Evolutionary conservation across 495 filamentous ascomycete genomes (phyloP).

Genomic region (Cercophora samala): DNA sequence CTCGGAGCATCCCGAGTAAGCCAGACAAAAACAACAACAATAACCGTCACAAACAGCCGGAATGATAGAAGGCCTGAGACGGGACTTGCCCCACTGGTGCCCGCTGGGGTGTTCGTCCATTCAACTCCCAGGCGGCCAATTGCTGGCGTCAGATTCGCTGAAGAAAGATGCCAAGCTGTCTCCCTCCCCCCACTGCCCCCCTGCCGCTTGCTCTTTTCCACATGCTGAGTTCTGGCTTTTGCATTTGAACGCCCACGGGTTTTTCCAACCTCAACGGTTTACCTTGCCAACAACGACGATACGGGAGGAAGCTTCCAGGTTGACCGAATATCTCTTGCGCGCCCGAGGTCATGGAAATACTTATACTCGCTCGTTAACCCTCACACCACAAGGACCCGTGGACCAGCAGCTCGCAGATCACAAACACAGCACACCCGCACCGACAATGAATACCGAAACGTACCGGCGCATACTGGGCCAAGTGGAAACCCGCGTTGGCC

Average conservation of each 20-base stretch:
- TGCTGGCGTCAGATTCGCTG: constrained; percentile 5
- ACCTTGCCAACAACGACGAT: constrained; percentile 2
- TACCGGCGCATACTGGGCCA: constrained; percentile 27
- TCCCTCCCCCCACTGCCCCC: background rate
- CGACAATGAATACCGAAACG: constrained; percentile 29
- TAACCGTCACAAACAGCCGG: no score
- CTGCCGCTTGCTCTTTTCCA: constrained; percentile 3
- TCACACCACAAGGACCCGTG: no score
- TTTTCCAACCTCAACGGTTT: background rate
- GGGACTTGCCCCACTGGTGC: background rate
- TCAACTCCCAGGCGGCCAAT: constrained; percentile 15
- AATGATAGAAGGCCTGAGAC: background rate
- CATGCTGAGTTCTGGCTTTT: background rate
- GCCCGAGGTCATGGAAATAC: background rate
- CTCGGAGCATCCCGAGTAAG: background rate
- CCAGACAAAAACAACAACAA: background rate
- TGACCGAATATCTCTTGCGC: no score
- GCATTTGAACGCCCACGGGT: background rate
- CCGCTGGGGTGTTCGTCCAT: no score
- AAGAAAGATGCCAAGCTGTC: constrained; percentile 11
- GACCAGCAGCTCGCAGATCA: background rate
- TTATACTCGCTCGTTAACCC: background rate
- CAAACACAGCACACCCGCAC: background rate
- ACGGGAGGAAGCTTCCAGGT: no score
- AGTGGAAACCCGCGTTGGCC: constrained; percentile 25